These are phyloP conservation scores for Gentiana macrophylla DNA, from an alignment of 257 asterid genomes.

Conservation along the genomic window DNA sequence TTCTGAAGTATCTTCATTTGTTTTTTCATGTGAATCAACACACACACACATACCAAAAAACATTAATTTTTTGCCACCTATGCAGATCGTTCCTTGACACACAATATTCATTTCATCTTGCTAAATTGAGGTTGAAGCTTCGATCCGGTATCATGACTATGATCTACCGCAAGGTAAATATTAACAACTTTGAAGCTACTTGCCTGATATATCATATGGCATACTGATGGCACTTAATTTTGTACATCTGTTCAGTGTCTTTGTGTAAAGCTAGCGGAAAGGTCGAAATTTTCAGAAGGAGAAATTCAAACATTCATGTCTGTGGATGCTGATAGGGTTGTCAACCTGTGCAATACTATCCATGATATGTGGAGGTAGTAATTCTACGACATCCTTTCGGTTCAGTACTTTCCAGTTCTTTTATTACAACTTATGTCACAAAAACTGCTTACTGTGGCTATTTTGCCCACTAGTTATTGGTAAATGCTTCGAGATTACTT, in stretches of 20 bases:
- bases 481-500: background rate
- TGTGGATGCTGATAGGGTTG: conserved; percentile 83
- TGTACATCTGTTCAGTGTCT: conserved; percentile 53
- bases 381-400: conserved; percentile 3
- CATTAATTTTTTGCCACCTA: conserved; percentile 7
- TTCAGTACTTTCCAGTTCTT: background rate
- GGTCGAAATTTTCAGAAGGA: conserved; percentile 92
- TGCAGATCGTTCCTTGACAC: conserved; percentile 96
- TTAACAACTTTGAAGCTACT: background rate
- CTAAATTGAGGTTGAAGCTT: conserved; percentile 75
- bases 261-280: conserved; percentile 65
- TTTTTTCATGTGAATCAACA: background rate
- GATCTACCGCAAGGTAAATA: conserved; percentile 70
- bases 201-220: background rate
- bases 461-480: background rate
- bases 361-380: conserved; percentile 93
- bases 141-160: conserved; percentile 84
- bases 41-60: background rate
- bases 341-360: conserved; percentile 82
- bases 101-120: conserved; percentile 69
- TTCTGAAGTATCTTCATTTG: background rate
- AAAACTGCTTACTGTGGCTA: background rate
- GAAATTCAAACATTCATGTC: conserved; percentile 99
- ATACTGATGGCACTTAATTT: background rate
- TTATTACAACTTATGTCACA: background rate